Conservation (phyloP, 2,329 filamentous ascomycete genomes). For the Monosporascus sp. region DNA sequence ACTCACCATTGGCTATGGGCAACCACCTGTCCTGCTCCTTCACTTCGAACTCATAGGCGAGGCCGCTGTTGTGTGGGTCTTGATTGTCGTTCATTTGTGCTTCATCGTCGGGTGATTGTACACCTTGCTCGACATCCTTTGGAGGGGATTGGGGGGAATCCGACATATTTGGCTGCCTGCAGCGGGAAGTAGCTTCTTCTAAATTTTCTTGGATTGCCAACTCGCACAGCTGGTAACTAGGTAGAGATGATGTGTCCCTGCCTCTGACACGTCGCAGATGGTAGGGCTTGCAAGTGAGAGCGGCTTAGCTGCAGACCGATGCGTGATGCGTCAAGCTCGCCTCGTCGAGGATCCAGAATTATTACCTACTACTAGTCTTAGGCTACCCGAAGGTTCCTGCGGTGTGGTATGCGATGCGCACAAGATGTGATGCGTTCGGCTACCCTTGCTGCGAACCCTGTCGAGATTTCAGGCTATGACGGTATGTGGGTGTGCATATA, state of each 20-base stretch:
- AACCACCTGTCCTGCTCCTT: conserved; percentile 99
- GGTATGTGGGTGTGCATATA: conserved; percentile 25
- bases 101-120: conserved; percentile 90
- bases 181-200: conserved; percentile 59
- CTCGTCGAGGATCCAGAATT: conserved; percentile 27
- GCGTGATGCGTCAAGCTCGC: conserved; percentile 41
- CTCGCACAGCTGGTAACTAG: conserved; percentile 48
- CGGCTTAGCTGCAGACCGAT: conserved; percentile 49
- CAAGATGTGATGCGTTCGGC: not conserved
- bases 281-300: conserved; percentile 46
- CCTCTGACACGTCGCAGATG: conserved; percentile 53
- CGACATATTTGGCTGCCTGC: conserved; percentile 85
- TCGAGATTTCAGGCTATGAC: conserved; percentile 43
- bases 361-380: conserved; percentile 19
- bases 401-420: conserved; percentile 13
- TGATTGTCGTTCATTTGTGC: conserved; percentile 86
- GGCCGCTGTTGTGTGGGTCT: conserved; percentile 69
- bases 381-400: conserved; percentile 16
- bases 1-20: conserved; percentile 99
- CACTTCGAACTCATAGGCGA: conserved; percentile 92
- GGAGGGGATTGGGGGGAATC: conserved; percentile 78
- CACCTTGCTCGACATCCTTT: conserved; percentile 90
- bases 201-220: conserved; percentile 49
- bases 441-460: conserved; percentile 24
- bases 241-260: conserved; percentile 54